These are phyloP conservation scores for Galerina marginata DNA, from an alignment of 768 basidiomycete genomes.

Conservation along the genomic window DNA sequence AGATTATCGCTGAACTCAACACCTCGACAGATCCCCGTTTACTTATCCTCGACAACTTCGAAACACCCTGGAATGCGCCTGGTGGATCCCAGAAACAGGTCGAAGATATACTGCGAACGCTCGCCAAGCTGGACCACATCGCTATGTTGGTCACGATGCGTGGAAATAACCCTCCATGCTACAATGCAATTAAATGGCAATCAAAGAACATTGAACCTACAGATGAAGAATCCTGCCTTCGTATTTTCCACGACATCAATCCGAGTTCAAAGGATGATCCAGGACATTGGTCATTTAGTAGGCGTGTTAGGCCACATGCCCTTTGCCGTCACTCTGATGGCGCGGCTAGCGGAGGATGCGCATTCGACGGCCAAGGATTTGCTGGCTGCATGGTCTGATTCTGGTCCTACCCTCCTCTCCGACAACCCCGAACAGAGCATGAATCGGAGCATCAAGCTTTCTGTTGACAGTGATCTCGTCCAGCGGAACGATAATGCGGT, in stretches of 20 bases:
- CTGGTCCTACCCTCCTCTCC: slow-evolving; percentile 13
- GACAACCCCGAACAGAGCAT: slow-evolving; percentile 20
- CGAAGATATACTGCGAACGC: slow-evolving; percentile 20
- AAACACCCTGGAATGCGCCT: no score
- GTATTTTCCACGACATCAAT: slow-evolving; percentile 26
- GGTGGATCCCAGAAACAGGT: no score
- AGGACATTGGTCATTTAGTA: slow-evolving; percentile 25
- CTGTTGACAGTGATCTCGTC: slow-evolving; percentile 22
- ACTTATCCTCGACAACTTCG: slow-evolving; percentile 27
- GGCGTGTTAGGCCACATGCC: slow-evolving; percentile 35
- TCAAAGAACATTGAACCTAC: neutral
- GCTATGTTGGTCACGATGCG: slow-evolving; percentile 42
- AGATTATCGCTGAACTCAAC: slow-evolving; percentile 27
- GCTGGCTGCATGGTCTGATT: slow-evolving; percentile 14
- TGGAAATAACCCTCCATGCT: slow-evolving; percentile 28
- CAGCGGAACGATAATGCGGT: slow-evolving; percentile 19
- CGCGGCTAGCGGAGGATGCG: slow-evolving; percentile 19
- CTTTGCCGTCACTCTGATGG: slow-evolving; percentile 39
- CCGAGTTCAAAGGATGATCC: slow-evolving; percentile 21
- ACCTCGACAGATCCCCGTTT: slow-evolving; percentile 28
- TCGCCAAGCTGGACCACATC: slow-evolving; percentile 30
- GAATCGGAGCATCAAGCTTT: slow-evolving; percentile 25
- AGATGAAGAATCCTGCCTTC: slow-evolving; percentile 17
- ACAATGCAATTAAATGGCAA: slow-evolving; percentile 29
- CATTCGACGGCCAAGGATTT: slow-evolving; percentile 11